Evolutionary conservation across 2,329 filamentous ascomycete species (phyloP).

Genomic region (Aureobasidium mangrovei): DNA sequence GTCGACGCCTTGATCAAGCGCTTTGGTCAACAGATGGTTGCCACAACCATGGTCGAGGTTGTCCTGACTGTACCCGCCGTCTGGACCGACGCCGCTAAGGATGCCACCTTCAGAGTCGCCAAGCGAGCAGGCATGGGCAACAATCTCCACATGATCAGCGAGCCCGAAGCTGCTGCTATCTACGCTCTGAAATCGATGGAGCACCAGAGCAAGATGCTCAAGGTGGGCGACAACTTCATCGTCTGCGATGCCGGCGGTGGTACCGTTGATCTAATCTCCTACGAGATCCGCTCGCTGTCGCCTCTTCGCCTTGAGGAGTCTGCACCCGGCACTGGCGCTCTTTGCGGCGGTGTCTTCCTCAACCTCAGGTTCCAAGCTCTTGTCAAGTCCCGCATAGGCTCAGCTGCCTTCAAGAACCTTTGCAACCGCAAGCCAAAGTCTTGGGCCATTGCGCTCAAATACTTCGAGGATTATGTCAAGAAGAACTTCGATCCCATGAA

Average conservation of each 20-base stretch:
- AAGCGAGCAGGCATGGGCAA: slow-evolving; percentile 54
- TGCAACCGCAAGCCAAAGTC: slow-evolving; percentile 68
- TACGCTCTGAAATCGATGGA: slow-evolving; percentile 73
- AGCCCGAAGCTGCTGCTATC: slow-evolving; percentile 71
- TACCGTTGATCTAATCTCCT: slow-evolving; percentile 69
- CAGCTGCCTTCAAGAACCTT: slow-evolving; percentile 50
- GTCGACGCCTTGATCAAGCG: slow-evolving; percentile 66
- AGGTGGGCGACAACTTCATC: slow-evolving; percentile 54
- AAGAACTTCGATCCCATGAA: slow-evolving; percentile 58
- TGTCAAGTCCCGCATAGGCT: not conserved
- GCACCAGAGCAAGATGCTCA: slow-evolving; percentile 53
- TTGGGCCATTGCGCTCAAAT: slow-evolving; percentile 63
- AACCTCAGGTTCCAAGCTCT: not conserved
- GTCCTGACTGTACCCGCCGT: slow-evolving; percentile 76
- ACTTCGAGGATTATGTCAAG: slow-evolving; percentile 81
- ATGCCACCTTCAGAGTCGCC: slow-evolving; percentile 68
- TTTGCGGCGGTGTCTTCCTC: not conserved
- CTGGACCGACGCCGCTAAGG: slow-evolving; percentile 80
- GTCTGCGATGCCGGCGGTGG: slow-evolving; percentile 51
- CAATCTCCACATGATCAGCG: slow-evolving; percentile 53
- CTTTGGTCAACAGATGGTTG: slow-evolving; percentile 50
- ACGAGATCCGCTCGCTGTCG: slow-evolving; percentile 27
- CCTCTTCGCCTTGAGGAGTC: not conserved
- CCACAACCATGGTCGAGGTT: slow-evolving; percentile 65
- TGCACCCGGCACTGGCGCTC: not conserved